Percentiles rank a stretch among this genome's conserved stretches.
These are phyloP conservation scores for Filosporella fistucella DNA, from an alignment of 495 filamentous ascomycete genomes.

Conservation along the genomic window DNA sequence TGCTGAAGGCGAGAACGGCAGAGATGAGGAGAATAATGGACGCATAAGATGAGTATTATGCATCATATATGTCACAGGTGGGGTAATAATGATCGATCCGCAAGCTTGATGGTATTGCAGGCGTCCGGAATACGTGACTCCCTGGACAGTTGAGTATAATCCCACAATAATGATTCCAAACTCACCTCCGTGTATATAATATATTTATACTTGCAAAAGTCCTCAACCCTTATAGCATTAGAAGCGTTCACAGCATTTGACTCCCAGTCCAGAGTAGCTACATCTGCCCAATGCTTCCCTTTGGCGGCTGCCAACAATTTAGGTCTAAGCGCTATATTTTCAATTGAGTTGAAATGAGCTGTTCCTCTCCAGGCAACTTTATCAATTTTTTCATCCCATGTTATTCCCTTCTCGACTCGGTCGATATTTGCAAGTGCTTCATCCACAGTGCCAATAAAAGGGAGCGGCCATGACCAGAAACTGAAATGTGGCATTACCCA, in stretches of 20 bases:
- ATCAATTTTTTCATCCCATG: slow-evolving; percentile 50
- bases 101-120: slow-evolving; percentile 51
- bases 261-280: slow-evolving; percentile 39
- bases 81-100: slow-evolving; percentile 39
- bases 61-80: slow-evolving; percentile 44
- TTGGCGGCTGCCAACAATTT: slow-evolving; percentile 33
- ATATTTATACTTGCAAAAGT: slow-evolving; percentile 48
- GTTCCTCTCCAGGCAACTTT: slow-evolving; percentile 70
- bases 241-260: slow-evolving; percentile 13
- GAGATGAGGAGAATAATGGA: slow-evolving; percentile 34
- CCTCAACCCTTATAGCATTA: slow-evolving; percentile 40
- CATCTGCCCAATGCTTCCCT: slow-evolving; percentile 43
- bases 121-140: slow-evolving; percentile 52
- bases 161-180: not conserved
- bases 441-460: slow-evolving; percentile 25
- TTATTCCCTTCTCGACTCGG: slow-evolving; percentile 28
- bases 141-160: slow-evolving; percentile 19
- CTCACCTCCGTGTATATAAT: slow-evolving; percentile 50
- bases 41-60: slow-evolving; percentile 42
- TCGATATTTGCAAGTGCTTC: slow-evolving; percentile 33
- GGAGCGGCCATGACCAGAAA: slow-evolving; percentile 69
- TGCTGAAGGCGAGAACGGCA: slow-evolving; percentile 16
- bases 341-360: slow-evolving; percentile 42
- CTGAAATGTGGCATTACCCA: slow-evolving; percentile 81
- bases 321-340: slow-evolving; percentile 35